Base-by-base conservation (phyloP, 2,329 filamentous ascomycete genomes). In the Claviceps quebecensis region DNA sequence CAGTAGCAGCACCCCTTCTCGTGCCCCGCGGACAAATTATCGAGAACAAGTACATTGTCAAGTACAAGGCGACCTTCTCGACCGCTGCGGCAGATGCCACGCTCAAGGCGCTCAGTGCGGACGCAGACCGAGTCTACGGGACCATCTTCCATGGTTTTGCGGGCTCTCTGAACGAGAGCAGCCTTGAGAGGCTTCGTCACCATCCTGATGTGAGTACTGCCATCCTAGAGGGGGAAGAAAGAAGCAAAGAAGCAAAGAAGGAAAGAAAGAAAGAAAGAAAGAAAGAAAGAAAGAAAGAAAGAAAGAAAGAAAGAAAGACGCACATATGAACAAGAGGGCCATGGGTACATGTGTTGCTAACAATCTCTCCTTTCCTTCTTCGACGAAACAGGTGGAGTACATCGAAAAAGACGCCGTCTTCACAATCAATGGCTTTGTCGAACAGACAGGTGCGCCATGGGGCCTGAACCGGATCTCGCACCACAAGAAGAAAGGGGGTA, bases 381-480 rank as follows among this genome's bases (percentile, higher is more conserved):
- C 19, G 14, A 43, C 40, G 19, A 9, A 11, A 7, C 7, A 60
- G 56, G 65, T 69, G 34, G 61, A 63, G 1, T 69, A 65, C 51
- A 58, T 70, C n/a, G 66, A 70, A 56, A 62, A 60, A 13, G 51
- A 48, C n/a, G 19, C 34, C 5, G 37, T 29, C 40, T 48, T 23
- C 16, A 50, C 43, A 8, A 22, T 52, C 4, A 50, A 44, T 5
- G 11, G 13, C 19, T 26, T 44, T 22, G 41, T 65, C 54, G 19
- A 62, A 55, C 69, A 72, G 54, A 51, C 48, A 22, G 57, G 59
- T 34, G 65, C 68, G 11, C 63, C 68, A 4, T 70, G 67, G 67
- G 65, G 65, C 5, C 59, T 68, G 13, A 57, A 61, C 1, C 59
- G 66, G 6, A 57, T 70, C 43, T 69, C 67, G 9, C 63, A 60